These are phyloP conservation scores for Warburgia ugandensis DNA, from an alignment of 164 flowering plant species.

Conservation along the genomic window DNA sequence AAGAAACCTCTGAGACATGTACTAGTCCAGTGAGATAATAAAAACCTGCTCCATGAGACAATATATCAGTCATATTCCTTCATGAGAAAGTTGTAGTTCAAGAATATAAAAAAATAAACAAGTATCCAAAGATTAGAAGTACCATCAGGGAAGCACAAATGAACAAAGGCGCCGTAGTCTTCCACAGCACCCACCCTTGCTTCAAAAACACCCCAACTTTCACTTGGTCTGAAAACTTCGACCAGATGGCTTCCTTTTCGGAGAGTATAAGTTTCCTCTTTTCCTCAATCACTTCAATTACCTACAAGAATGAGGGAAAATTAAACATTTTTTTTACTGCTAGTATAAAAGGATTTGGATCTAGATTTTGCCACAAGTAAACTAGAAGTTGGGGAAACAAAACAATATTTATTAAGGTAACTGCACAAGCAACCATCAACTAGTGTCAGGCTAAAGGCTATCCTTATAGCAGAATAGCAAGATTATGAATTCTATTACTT, in stretches of 20 bases:
- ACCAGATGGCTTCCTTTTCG: slow-evolving; percentile 78
- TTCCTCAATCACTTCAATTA: slow-evolving; percentile 55
- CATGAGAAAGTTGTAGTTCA: neutral
- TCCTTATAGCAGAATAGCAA: too few species aligned
- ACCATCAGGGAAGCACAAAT: slow-evolving; percentile 85
- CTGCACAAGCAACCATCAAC: too few species aligned
- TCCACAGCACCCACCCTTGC: slow-evolving; percentile 72
- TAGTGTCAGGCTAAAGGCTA: too few species aligned
- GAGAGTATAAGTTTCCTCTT: slow-evolving; percentile 64
- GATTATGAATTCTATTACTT: too few species aligned
- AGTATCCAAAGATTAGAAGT: slow-evolving; percentile 6
- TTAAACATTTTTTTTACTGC: neutral
- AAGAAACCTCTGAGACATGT: slow-evolving; percentile 89
- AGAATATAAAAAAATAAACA: neutral
- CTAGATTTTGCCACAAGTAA: too few species aligned
- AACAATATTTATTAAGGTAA: neutral
- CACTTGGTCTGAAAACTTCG: slow-evolving; percentile 40
- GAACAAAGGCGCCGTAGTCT: slow-evolving; percentile 89
- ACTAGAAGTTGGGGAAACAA: too few species aligned
- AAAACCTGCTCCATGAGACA: slow-evolving; percentile 39
- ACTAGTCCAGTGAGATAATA: slow-evolving; percentile 88
- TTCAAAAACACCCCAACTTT: slow-evolving; percentile 57
- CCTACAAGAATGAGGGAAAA: slow-evolving; percentile 28
- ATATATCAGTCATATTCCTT: slow-evolving; percentile 2
- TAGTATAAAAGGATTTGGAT: too few species aligned